Base-by-base conservation (phyloP, 169 alveolate species). In the Theileria parva region DNA sequence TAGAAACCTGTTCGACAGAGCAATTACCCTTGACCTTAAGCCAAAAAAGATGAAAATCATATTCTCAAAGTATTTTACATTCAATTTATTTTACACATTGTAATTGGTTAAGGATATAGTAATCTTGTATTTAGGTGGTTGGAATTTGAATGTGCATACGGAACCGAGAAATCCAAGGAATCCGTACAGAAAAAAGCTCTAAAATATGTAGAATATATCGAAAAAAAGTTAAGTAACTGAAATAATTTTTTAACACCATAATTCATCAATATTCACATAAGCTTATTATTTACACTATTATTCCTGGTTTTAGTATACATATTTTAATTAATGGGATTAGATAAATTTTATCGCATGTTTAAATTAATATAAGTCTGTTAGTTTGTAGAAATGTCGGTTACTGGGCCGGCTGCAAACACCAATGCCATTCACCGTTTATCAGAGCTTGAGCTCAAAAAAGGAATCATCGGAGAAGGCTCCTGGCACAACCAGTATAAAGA, bases 401-500 rank as follows among this genome's bases (percentile, higher is more conserved):
- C 89, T 25, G 89, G 89, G 6, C 89, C 89, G 5, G 55, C 86
- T 28, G 89, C 89, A 27, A 83, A 83, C 51, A 83, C 77, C 1
- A 77, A 72, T 28, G 89, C 89, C 37, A 83, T 83, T n/a, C 71
- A 63, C 71, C 80, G 86, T 17, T 75, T 91, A 66, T 89, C 90
- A 25, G 96, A 91, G 76, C 79, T 66, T 50, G 96, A 90, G 78
- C 88, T 92, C 53, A 68, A 85, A 70, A 77, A 81, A n/a, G 91
- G 91, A 32, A 86, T 87, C 34, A 73, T 64, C n/a, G 91, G 86
- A 11, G 93, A 86, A 63, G 75, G 92, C 1, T 92, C 96, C 6
- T 92, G 96, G 96, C 96, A 92, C 61, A 78, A 91, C 60, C 88
- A 77, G 34, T 91, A 88, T 77, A 85, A 81, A 85, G 94, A 91